Evolutionary conservation across 2,329 filamentous ascomycete genomes (phyloP), one percentile per base, ranked within the genome.

Genomic region (Colletotrichum tamarilloi): DNA sequence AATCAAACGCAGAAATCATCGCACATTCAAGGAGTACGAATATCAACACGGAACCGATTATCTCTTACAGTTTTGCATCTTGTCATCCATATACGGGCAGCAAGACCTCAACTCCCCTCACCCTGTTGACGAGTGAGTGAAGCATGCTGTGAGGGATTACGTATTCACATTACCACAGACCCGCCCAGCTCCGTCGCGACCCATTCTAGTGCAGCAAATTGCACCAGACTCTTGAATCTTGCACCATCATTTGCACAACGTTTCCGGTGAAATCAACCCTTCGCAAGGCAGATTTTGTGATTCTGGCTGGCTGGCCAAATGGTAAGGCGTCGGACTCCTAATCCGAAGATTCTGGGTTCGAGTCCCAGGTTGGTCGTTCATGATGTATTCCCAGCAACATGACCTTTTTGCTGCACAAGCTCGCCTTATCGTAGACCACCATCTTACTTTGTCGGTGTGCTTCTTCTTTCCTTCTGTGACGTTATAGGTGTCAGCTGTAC

Each of bases 261-360:
- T 11, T n/a, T 9, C 19, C 1, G 1, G 2, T 22, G 19, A 5
- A 49, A 49, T 56, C 3, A 56, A 56, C 24, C 3, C 4, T 14
- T 56, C 9, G 22, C 22, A 42, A 42, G 5, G 5, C 9, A 24
- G 26, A 5, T 28, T 5, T 19, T 26, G 11, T 16, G 3, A 12
- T 16, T 11, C 24, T 6, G 70, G 66, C 70, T 49, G 70, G 70
- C 67, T 73, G 70, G 70, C 67, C 66, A 68, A 73, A 73, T 73
- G 70, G 70, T 73, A 73, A 67, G 66, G 70, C 67, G 67, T 73
- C 70, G 68, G 70, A 68, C 70, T 73, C 70, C 70, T 73, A 73
- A 73, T 68, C 70, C 68, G 70, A 73, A 73, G 70, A 67, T 73
- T 73, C 59, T 73, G 70, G 70, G 70, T 73, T 73, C 70, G 70